Evolutionary conservation across 1,284 basidiomycete genomes (phyloP).

Genomic region (Coriolopsis trogii): DNA sequence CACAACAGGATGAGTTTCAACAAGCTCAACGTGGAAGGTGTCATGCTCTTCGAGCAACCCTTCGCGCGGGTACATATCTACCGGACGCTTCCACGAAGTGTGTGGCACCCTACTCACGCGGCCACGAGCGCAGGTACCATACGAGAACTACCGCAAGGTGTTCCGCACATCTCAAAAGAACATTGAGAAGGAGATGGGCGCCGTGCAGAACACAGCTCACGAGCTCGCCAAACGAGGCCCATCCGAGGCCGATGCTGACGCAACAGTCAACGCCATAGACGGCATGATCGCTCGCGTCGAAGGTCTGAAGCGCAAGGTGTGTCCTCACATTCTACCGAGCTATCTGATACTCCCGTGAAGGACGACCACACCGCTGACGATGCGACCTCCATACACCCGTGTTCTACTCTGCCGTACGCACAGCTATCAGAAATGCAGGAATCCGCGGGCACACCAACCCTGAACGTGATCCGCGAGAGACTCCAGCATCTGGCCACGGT

Average conservation of each 20-base stretch:
- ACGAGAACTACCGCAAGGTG: constrained; percentile 84
- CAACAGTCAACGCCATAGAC: constrained; percentile 61
- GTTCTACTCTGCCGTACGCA: not conserved
- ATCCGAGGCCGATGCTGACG: constrained; percentile 50
- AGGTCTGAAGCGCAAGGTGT: constrained; percentile 81
- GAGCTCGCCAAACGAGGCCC: constrained; percentile 54
- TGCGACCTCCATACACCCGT: constrained; percentile 3
- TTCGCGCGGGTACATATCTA: constrained; percentile 64
- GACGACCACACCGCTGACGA: too few relatives aligned
- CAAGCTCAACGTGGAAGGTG: constrained; percentile 73
- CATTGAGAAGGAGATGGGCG: constrained; percentile 76
- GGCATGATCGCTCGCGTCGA: constrained; percentile 76
- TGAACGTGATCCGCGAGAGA: constrained; percentile 73
- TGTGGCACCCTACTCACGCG: not conserved
- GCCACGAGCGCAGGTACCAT: constrained; percentile 71
- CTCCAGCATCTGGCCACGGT: constrained; percentile 67
- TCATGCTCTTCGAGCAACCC: constrained; percentile 88
- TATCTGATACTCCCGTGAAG: not conserved
- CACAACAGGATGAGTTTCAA: constrained; percentile 40
- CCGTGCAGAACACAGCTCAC: constrained; percentile 55
- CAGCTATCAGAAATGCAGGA: constrained; percentile 77
- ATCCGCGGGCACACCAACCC: constrained; percentile 64
- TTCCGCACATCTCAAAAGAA: constrained; percentile 81
- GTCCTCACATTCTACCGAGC: constrained; percentile 13
- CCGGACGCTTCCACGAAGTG: constrained; percentile 5